These are phyloP conservation scores for Marsdenia floribunda DNA, from an alignment of 257 asterid species.

Conservation along the genomic window DNA sequence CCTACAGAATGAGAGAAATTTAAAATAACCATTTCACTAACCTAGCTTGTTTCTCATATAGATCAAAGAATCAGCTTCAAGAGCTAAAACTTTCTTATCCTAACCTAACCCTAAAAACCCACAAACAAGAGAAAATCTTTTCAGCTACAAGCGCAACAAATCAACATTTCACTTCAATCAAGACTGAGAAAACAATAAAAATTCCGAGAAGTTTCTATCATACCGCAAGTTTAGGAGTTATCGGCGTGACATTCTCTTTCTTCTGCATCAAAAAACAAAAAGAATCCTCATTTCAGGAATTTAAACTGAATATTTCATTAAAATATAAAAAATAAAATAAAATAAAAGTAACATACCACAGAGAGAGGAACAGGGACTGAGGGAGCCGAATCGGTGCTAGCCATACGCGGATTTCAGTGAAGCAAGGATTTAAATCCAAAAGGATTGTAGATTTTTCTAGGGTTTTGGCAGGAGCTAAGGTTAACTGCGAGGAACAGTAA, in stretches of 20 bases:
- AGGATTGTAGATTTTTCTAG: constrained; percentile 1
- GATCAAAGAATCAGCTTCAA: not conserved
- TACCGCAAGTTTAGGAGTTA: constrained; percentile 71
- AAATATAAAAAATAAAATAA: not conserved
- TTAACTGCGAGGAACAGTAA: not conserved
- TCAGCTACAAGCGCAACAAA: not conserved
- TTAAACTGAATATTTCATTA: not conserved
- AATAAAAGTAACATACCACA: constrained; percentile 18
- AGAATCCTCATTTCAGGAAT: not conserved
- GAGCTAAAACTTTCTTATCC: not conserved
- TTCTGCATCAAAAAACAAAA: constrained; percentile 29
- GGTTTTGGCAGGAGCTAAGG: not conserved
- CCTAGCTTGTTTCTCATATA: not conserved
- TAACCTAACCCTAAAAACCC: not conserved
- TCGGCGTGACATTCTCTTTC: constrained; percentile 52
- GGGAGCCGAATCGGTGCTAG: constrained; percentile 39
- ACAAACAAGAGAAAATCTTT: not conserved
- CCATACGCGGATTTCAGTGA: constrained; percentile 31
- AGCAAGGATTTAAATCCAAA: not conserved
- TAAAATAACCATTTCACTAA: not conserved
- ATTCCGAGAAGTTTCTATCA: constrained; percentile 15
- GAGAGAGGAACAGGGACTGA: constrained; percentile 38
- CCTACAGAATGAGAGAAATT: constrained; percentile 34
- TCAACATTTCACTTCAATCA: not conserved
- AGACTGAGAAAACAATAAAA: not conserved